A percentile compares a stretch with the other conserved stretches of the same genome.
These are phyloP conservation scores for Wickerhamomyces rabaulensis DNA, from an alignment of 805 yeast genomes.

Conservation along the genomic window DNA sequence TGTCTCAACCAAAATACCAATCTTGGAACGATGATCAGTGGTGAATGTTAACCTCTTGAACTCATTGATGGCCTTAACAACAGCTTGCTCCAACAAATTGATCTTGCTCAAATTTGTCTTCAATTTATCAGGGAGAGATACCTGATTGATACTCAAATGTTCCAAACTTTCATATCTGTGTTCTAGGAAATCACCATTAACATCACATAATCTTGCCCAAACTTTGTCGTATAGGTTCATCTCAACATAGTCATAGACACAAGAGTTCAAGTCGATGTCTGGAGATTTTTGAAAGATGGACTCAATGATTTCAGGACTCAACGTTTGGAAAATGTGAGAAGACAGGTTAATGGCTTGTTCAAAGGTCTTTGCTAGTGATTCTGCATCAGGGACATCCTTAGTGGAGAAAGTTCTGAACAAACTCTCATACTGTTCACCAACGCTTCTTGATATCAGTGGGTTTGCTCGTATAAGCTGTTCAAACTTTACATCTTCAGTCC, in stretches of 20 bases:
- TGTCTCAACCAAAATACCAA: conserved; percentile 44
- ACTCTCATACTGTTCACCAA: conserved; percentile 34
- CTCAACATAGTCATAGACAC: conserved; percentile 70
- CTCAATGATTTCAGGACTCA: conserved; percentile 21
- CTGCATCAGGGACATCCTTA: conserved; percentile 24
- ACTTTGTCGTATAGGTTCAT: conserved; percentile 57
- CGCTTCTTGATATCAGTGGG: conserved; percentile 32
- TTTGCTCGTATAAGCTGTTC: conserved; percentile 34
- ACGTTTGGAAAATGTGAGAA: conserved; percentile 24
- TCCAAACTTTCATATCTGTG: conserved; percentile 20
- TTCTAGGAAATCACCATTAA: conserved; percentile 21
- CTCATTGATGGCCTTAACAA: conserved; percentile 45
- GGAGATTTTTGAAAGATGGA: conserved; percentile 27
- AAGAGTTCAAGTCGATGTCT: conserved; percentile 40
- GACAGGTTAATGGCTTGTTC: conserved; percentile 23
- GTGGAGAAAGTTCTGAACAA: conserved; percentile 35
- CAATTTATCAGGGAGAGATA: conserved; percentile 31
- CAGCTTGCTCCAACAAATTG: conserved; percentile 34
- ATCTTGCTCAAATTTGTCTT: conserved; percentile 25
- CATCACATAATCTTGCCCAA: conserved; percentile 44
- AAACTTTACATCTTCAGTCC: conserved; percentile 22
- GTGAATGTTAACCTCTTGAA: conserved; percentile 43
- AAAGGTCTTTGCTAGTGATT: conserved; percentile 23
- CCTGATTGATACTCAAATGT: conserved; percentile 34
- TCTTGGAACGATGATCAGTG: conserved; percentile 43